Percentiles rank a stretch among this genome's conserved stretches.
phyloP scores from a whole-genome alignment of 1,284 basidiomycete genomes.

The Vanrija humicola region DNA sequence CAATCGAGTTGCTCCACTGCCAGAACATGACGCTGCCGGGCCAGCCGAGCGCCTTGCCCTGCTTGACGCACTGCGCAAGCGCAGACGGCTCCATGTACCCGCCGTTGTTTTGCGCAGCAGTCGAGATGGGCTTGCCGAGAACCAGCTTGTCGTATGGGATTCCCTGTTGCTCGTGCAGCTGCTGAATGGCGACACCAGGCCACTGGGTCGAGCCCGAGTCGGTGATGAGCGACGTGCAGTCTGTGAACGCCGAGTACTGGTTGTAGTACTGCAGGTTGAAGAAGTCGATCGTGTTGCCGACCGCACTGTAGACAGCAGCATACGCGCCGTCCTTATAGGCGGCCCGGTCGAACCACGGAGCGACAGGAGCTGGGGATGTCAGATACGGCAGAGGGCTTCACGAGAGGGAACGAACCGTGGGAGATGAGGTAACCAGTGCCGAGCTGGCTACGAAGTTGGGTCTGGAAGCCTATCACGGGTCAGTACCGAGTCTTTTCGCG shows the following conservation, averaged over 20 bases:
- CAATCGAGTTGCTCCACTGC: conserved; percentile 9
- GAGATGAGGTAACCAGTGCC: conserved; percentile 29
- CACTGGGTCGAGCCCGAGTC: conserved; percentile 28
- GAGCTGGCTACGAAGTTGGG: conserved; percentile 17
- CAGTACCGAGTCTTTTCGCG: not conserved
- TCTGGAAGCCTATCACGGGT: conserved; percentile 19
- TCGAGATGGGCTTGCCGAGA: conserved; percentile 42
- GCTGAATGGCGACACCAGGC: conserved; percentile 39
- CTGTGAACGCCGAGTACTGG: conserved; percentile 20
- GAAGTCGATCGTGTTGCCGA: conserved; percentile 26
- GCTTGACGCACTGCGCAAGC: conserved; percentile 13
- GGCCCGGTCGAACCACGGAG: conserved; percentile 19
- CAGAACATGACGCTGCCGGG: conserved; percentile 32
- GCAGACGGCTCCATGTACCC: conserved; percentile 15
- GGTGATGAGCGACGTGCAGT: conserved; percentile 14
- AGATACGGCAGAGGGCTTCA: no score
- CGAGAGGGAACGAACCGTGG: conserved; percentile 7
- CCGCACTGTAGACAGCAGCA: conserved; percentile 12
- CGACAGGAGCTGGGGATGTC: conserved; percentile 5
- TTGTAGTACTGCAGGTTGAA: conserved; percentile 41
- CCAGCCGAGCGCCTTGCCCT: conserved; percentile 25
- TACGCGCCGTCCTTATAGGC: conserved; percentile 18
- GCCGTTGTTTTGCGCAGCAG: not conserved
- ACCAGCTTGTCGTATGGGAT: conserved; percentile 45
- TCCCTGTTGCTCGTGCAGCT: conserved; percentile 36